These are phyloP conservation scores for Monosiga brevicollis DNA, from an alignment of 78 protist species.

Conservation along the genomic window DNA sequence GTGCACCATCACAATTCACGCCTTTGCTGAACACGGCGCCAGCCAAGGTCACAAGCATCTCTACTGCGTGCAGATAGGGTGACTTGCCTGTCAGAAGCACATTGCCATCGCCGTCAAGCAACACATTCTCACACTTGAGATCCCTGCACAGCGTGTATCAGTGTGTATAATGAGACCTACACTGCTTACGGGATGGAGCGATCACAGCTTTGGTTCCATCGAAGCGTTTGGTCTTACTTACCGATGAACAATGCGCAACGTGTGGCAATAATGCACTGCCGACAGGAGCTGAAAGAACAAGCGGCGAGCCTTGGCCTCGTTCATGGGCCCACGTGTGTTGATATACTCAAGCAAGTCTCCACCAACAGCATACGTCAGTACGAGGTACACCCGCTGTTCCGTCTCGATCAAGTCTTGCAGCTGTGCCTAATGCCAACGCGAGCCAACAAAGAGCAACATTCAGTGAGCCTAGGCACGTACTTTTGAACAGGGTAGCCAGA, in stretches of 20 bases:
- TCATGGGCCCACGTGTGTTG: not conserved
- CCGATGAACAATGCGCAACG: not conserved
- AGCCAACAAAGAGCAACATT: not conserved
- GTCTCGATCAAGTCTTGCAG: slow-evolving; percentile 9
- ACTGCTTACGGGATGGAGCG: no score
- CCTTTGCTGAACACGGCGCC: no score
- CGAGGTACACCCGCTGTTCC: slow-evolving; percentile 31
- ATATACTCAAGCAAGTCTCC: slow-evolving; percentile 29
- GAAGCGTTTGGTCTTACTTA: no score
- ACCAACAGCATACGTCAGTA: slow-evolving; percentile 59
- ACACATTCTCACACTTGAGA: slow-evolving; percentile 62
- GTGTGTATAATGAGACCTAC: no score
- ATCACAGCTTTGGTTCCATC: no score
- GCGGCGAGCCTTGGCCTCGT: not conserved
- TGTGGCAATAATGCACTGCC: not conserved
- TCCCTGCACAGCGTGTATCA: no score
- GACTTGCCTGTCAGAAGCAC: slow-evolving; percentile 50
- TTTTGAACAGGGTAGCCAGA: not conserved
- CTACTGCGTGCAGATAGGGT: no score
- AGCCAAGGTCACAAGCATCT: no score
- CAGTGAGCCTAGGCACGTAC: not conserved
- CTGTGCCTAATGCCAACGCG: not conserved
- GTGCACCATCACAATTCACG: no score
- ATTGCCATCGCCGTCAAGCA: slow-evolving; percentile 57
- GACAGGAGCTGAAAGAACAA: not conserved